Percentiles rank a stretch among this genome's conserved stretches.
These are phyloP conservation scores for Canavalia gladiata DNA, from an alignment of 306 rosid genomes.

Conservation along the genomic window DNA sequence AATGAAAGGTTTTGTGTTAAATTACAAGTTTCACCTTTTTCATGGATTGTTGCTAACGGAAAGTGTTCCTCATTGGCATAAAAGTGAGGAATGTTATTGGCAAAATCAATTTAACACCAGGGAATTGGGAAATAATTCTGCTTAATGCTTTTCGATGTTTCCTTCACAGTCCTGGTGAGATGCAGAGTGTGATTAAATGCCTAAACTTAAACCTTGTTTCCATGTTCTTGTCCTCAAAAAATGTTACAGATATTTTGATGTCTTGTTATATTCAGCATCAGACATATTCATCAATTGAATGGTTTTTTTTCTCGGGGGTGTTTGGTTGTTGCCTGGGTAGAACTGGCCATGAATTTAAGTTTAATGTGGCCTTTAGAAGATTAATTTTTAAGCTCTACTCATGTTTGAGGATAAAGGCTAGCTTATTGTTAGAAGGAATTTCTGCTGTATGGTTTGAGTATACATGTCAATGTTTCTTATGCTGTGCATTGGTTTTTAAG, in stretches of 20 bases:
- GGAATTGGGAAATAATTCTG: background rate
- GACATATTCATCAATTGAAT: background rate
- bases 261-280: background rate
- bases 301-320: background rate
- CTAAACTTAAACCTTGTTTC: conserved; percentile 4
- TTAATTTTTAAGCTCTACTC: background rate
- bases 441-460: background rate
- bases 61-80: background rate
- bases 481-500: conserved; percentile 7
- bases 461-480: background rate
- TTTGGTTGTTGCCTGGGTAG: background rate
- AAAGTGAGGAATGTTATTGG: conserved; percentile 2
- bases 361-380: background rate
- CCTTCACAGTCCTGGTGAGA: conserved; percentile 18
- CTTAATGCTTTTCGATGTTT: background rate
- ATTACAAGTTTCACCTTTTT: background rate
- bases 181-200: background rate
- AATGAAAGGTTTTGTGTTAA: conserved; percentile 2
- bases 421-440: conserved; percentile 1
- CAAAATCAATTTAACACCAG: background rate
- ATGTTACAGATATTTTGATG: background rate
- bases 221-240: conserved; percentile 21
- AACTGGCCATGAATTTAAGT: background rate
- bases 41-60: background rate
- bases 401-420: conserved; percentile 11